Evolutionary conservation across 345 rosid species (phyloP), one percentile per base, ranked within the genome.

Genomic region (Eucalyptus victrix): DNA sequence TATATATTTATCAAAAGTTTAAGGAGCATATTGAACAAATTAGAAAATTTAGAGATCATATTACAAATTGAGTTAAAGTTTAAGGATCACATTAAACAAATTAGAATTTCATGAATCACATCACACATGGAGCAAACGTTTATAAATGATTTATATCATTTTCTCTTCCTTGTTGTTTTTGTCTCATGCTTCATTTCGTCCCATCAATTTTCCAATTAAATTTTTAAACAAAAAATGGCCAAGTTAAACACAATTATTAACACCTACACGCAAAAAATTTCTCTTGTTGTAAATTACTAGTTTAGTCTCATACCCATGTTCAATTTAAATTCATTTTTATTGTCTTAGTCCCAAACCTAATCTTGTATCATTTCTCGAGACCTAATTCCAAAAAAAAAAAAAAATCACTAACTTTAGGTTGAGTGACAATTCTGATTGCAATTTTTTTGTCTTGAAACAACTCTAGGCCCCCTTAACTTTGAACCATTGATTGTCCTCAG

Each of bases 401-500:
- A 3, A 18, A 0, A 51, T 1, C 2, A 14, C 0, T 51, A 51
- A 51, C 0, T 18, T 51, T 51, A 51, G 23, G 23, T 18, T 0
- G 9, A 7, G 23, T 18, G 9, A 51, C 0, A 1, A 18, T 51
- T 51, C 2, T 18, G 1, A 51, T 0, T 1, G 4, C 4, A 1
- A 51, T 51, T 1, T 0, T 51, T 51, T 51, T 51, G 56, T 51
- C 8, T 51, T 0, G 0, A 51, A 51, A 53, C 56, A 53, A 53
- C 1, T 53, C 56, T 53, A 53, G 4, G 9, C 24, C 56, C 4
- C 56, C 24, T 50, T 6, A 17, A 17, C 53, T 50, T 50, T 1
- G 53, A 50, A 50, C 19, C 53, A 50, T 50, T 50, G 21, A 50
- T 50, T 16, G 21, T 50, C 53, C 53, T 17, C 3, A 50, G 3